Evolutionary conservation across 805 yeast species (phyloP), one percentile per base, ranked within the genome.

Genomic region (Yamadazyma phyllophila): DNA sequence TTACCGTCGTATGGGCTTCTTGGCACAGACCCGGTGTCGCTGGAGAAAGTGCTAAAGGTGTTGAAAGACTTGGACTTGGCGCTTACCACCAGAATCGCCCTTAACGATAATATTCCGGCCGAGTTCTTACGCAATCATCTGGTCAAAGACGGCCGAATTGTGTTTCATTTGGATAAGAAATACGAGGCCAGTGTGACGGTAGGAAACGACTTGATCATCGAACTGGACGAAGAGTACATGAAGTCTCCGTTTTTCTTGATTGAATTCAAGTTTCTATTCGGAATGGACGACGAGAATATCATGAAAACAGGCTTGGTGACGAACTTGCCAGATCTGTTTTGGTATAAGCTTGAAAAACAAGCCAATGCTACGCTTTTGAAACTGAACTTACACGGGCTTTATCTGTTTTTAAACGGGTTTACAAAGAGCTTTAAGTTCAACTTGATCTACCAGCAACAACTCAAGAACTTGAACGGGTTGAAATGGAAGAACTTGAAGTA

Each of bases 111-210:
- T 32, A 62, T 92, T 30, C 97, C 97, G 0, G 56, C 64, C 9
- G 76, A 78, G 33, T 86, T 88, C 54, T 66, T 79, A 30, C 46
- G 56, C 14, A 74, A 81, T 45, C 88, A 86, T 61, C 66, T 63
- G 26, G 80, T 92, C 14, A 71, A 74, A 44, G 83, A 92, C 63
- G 99, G 98, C 11, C 73, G 95, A 42, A 83, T 86, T 2, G 76
- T 77, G 44, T 82, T 87, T 53, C 70, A 76, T 3, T 78, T 87
- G 2, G 73, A 76, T 1, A 74, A 80, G 44, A 84, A 84, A 41
- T 89, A 87, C 58, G 81, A 82, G 59, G 68, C 67, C 1, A 58
- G 67, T 16, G 76, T 89, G 12, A 88, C 90, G 17, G 73, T 91
- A n/a, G 87, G 94, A 0, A 82, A 88, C 31, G 74, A 70, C 43